phyloP scores from a whole-genome alignment of 352 stramenopile species.

The Aphanomyces stellatus region DNA sequence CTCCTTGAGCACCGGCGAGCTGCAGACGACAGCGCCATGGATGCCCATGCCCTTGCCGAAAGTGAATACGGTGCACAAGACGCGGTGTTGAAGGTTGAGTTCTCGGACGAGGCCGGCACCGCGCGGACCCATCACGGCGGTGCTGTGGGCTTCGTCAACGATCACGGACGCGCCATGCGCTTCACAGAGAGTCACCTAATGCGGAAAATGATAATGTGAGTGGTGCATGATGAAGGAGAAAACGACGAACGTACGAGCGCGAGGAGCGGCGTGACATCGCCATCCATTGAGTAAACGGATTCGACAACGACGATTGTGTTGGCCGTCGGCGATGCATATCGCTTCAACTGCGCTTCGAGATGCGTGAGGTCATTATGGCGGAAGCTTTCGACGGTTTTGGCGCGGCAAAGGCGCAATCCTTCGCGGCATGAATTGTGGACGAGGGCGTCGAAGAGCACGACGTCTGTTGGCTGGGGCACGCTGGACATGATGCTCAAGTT shows the following conservation, averaged over 20 bases:
- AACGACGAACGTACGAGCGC: constrained; percentile 63
- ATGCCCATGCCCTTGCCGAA: constrained; percentile 96
- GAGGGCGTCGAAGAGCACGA: constrained; percentile 94
- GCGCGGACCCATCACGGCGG: constrained; percentile 82
- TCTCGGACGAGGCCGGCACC: constrained; percentile 59
- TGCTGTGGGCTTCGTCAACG: constrained; percentile 96
- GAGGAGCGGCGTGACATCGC: constrained; percentile 87
- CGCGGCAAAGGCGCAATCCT: constrained; percentile 83
- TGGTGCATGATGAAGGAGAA: too few relatives aligned
- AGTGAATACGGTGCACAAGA: constrained; percentile 89
- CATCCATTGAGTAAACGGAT: constrained; percentile 98
- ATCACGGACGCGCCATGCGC: constrained; percentile 82
- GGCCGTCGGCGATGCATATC: constrained; percentile 18
- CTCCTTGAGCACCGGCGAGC: constrained; percentile 80
- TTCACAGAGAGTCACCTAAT: constrained; percentile 48
- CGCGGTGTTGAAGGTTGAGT: constrained; percentile 68
- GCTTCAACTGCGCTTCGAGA: constrained; percentile 59
- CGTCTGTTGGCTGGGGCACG: constrained; percentile 80
- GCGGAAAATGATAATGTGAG: background rate
- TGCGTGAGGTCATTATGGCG: constrained; percentile 87
- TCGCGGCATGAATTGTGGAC: constrained; percentile 96
- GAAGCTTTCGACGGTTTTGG: constrained; percentile 62
- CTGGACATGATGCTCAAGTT: constrained; percentile 93
- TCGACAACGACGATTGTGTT: constrained; percentile 95
- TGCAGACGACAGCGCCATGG: constrained; percentile 92